phyloP scores from a whole-genome alignment of 1,139 yeast genomes.

The Debaryomyces fabryi region DNA sequence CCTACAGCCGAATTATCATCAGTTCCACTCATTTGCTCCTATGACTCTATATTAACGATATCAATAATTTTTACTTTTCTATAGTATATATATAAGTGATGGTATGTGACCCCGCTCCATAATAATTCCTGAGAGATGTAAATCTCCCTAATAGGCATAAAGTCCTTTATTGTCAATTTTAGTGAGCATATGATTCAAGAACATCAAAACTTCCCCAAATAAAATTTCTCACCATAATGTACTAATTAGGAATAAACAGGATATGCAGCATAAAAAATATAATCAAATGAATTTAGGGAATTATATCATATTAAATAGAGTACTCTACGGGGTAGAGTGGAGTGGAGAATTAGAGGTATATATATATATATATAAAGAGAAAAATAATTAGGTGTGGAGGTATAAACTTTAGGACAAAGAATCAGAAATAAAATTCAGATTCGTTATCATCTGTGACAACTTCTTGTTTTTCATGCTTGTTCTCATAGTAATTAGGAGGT shows the following conservation, averaged over 20 bases:
- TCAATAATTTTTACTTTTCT: neutral
- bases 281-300: neutral
- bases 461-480: conserved; percentile 10
- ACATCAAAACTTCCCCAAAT: conserved; percentile 1
- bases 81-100: neutral
- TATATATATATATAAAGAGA: neutral
- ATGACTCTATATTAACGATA: neutral
- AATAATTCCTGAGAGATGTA: neutral
- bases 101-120: neutral
- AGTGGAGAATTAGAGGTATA: conserved; percentile 1
- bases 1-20: conserved; percentile 22
- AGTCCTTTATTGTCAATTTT: neutral
- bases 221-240: neutral
- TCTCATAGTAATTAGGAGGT: conserved; percentile 6
- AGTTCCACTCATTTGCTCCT: conserved; percentile 1
- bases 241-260: neutral
- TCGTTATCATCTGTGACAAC: conserved; percentile 14
- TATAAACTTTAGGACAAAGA: neutral
- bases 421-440: conserved; percentile 22
- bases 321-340: neutral
- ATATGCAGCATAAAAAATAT: neutral
- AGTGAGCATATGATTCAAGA: neutral
- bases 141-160: neutral
- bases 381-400: neutral
- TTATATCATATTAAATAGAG: neutral